Conservation (phyloP, 2,329 filamentous ascomycete genomes). For the Dendrostoma leiphaemia region DNA sequence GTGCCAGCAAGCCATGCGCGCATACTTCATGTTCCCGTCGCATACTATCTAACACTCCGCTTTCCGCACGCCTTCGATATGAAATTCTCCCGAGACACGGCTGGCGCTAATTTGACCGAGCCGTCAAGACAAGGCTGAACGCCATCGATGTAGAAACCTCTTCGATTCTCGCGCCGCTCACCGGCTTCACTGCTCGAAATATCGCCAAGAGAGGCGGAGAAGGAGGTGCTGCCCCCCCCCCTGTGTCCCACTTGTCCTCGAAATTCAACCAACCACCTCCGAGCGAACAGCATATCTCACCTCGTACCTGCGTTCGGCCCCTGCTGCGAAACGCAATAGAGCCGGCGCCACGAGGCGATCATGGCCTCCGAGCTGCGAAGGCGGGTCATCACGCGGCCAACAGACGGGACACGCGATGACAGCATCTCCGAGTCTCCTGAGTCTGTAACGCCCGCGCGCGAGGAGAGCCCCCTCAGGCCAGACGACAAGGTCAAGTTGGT, state of each 20-base stretch:
- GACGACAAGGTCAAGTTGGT: conserved; percentile 42
- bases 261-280: neutral
- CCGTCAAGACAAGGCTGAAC: neutral
- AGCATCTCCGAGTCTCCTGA: conserved; percentile 27
- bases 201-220: neutral
- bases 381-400: conserved; percentile 21
- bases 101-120: neutral
- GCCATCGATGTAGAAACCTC: neutral
- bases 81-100: conserved; percentile 4
- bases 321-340: neutral
- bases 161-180: neutral
- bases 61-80: neutral
- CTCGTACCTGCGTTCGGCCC: neutral
- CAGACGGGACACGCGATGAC: conserved; percentile 21
- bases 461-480: conserved; percentile 33
- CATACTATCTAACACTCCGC: no score
- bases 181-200: neutral
- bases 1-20: no score
- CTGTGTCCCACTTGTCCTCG: neutral
- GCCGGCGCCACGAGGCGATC: conserved; percentile 3
- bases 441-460: conserved; percentile 25
- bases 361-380: conserved; percentile 19
- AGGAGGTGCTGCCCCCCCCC: neutral
- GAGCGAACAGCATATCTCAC: neutral
- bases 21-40: no score